These are phyloP conservation scores for Neofusicoccum sp. DNA, from an alignment of 2,329 filamentous ascomycete genomes.

Conservation along the genomic window DNA sequence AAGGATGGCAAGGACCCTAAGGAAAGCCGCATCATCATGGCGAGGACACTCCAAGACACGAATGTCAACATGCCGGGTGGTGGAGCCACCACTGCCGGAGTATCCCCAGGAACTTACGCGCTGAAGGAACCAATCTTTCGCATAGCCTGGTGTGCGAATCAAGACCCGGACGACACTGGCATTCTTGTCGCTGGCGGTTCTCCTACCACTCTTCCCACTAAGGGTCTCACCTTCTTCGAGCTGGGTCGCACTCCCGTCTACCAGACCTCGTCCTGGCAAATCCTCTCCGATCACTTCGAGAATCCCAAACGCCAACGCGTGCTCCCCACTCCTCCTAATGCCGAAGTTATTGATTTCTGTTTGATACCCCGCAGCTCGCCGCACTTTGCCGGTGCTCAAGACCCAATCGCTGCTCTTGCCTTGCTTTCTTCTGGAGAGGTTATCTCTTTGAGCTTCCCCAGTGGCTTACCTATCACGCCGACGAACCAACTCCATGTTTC, in stretches of 20 bases:
- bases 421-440: constrained; percentile 84
- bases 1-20: constrained; percentile 79
- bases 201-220: constrained; percentile 62
- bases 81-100: constrained; percentile 41
- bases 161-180: constrained; percentile 89
- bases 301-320: constrained; percentile 69
- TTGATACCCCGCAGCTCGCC: constrained; percentile 79
- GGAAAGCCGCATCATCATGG: constrained; percentile 79
- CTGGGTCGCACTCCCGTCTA: constrained; percentile 86
- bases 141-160: constrained; percentile 90
- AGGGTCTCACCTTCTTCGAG: constrained; percentile 85
- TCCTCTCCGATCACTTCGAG: constrained; percentile 74
- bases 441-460: constrained; percentile 87
- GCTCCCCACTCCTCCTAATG: constrained; percentile 72
- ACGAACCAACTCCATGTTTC: constrained; percentile 91
- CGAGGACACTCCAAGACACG: constrained; percentile 72
- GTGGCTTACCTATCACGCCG: constrained; percentile 83
- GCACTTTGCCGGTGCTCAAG: constrained; percentile 82
- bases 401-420: constrained; percentile 81
- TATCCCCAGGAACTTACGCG: constrained; percentile 51
- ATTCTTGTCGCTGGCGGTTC: constrained; percentile 83
- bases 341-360: constrained; percentile 76
- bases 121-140: constrained; percentile 73
- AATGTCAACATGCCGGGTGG: constrained; percentile 68
- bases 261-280: constrained; percentile 85